Evolutionary conservation across 495 filamentous ascomycete species (phyloP).

Genomic region (Hypoxylon lienhwacheense): DNA sequence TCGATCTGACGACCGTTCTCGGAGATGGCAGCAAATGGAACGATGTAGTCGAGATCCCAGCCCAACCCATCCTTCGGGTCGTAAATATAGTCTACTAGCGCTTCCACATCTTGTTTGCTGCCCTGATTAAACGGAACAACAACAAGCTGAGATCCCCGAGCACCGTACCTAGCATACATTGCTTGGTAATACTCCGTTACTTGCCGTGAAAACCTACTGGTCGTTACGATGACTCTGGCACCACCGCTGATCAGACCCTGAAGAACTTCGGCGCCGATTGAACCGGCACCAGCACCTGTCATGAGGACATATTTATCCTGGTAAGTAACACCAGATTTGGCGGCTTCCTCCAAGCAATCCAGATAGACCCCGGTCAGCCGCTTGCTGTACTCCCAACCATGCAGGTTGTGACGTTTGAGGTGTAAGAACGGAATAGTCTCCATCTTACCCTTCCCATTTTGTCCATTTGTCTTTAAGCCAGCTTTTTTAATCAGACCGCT

Average conservation of each 20-base stretch:
- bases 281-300: constrained; percentile 97
- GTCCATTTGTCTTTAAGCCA: constrained; percentile 62
- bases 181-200: constrained; percentile 99
- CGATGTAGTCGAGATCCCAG: constrained; percentile 95
- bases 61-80: constrained; percentile 95
- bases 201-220: constrained; percentile 91
- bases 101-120: constrained; percentile 94
- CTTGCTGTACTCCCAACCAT: constrained; percentile 99
- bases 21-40: constrained; percentile 96
- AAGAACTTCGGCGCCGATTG: constrained; percentile 97
- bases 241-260: constrained; percentile 96
- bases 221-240: constrained; percentile 93
- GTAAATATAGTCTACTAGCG: constrained; percentile 92
- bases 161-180: constrained; percentile 94
- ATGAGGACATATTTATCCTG: constrained; percentile 95
- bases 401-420: constrained; percentile 88
- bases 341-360: constrained; percentile 85
- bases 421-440: constrained; percentile 99
- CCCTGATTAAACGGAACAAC: constrained; percentile 99
- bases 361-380: constrained; percentile 91
- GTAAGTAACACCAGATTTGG: constrained; percentile 83
- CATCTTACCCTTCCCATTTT: constrained; percentile 76
- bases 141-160: constrained; percentile 91
- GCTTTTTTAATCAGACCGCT: constrained; percentile 66
- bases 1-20: constrained; percentile 99